Conservation (phyloP, 2,329 filamentous ascomycete genomes). For the Bipolaris cookei region DNA sequence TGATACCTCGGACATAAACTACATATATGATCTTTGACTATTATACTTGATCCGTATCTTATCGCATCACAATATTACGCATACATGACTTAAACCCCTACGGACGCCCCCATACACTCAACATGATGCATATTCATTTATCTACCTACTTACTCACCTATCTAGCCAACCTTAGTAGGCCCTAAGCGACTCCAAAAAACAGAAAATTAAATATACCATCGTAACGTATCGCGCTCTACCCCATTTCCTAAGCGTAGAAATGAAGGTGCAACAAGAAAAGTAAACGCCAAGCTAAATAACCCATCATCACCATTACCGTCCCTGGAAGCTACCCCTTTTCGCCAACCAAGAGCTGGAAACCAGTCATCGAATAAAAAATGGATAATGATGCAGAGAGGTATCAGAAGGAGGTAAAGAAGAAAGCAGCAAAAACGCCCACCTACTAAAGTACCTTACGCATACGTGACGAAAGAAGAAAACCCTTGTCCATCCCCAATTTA, state of each 20-base stretch:
- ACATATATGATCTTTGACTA: neutral
- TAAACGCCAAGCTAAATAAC: conserved; percentile 1
- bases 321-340: neutral
- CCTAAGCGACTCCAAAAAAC: neutral
- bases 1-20: neutral
- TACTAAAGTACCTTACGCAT: neutral
- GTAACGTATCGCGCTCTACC: neutral
- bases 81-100: neutral
- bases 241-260: neutral
- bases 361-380: neutral
- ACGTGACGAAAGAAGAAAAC: neutral
- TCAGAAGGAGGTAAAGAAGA: conserved; percentile 3
- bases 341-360: neutral
- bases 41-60: neutral
- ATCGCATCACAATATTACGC: neutral
- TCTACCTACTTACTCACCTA: neutral
- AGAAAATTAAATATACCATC: neutral
- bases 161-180: neutral
- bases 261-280: neutral
- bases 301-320: neutral
- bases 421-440: neutral
- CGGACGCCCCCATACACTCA: neutral
- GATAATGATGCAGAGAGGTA: conserved; percentile 23
- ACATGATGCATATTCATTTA: neutral
- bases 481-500: neutral